phyloP scores from a whole-genome alignment of 768 basidiomycete genomes.

The Steccherinum ochraceum region DNA sequence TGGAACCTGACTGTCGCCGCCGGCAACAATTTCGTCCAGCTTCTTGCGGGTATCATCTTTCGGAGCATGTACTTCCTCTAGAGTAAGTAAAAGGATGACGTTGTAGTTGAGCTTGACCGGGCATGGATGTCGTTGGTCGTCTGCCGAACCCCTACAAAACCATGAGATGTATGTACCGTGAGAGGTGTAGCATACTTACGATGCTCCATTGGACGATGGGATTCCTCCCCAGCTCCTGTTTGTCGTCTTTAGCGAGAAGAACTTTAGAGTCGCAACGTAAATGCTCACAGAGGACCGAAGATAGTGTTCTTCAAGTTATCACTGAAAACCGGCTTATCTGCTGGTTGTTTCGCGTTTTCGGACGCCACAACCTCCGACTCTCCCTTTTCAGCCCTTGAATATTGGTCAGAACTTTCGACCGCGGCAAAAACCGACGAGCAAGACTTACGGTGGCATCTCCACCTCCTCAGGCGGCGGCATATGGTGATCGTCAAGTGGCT shows the following conservation, averaged over 20 bases:
- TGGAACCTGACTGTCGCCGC: constrained; percentile 35
- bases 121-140: constrained; percentile 24
- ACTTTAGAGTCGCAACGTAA: no score
- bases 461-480: no score
- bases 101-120: constrained; percentile 44
- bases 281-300: constrained; percentile 57
- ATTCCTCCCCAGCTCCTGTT: constrained; percentile 34
- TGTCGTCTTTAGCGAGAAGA: no score
- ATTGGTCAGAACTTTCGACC: no score
- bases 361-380: no score
- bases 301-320: constrained; percentile 33
- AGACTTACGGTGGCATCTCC: no score
- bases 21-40: constrained; percentile 33
- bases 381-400: no score
- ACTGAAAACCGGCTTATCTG: not conserved
- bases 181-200: no score
- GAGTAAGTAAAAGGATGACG: constrained; percentile 41
- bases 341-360: not conserved
- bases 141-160: no score
- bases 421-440: no score
- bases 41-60: constrained; percentile 16
- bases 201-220: not conserved
- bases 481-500: no score
- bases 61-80: constrained; percentile 34
- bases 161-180: no score